Conservation (phyloP, 2,329 filamentous ascomycete species). For the Sporothrix protearum region DNA sequence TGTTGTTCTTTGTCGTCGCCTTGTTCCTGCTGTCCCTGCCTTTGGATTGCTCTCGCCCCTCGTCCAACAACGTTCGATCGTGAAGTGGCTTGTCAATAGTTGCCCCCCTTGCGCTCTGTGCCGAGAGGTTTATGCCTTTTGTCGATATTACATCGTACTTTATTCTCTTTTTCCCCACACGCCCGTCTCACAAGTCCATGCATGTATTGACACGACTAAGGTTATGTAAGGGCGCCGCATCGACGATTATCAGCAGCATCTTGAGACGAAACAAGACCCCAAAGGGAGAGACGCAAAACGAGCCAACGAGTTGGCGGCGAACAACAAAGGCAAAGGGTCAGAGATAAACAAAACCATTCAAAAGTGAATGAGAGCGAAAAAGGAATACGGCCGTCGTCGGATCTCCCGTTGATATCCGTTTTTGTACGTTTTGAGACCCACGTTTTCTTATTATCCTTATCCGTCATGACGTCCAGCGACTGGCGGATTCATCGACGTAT, state of each 20-base stretch:
- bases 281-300: background rate
- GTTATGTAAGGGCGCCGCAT: background rate
- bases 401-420: background rate
- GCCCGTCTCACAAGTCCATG: background rate
- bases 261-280: conserved; percentile 7
- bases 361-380: background rate
- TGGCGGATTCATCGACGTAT: background rate
- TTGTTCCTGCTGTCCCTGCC: background rate
- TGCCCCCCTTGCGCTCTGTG: background rate
- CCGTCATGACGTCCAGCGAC: background rate
- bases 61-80: background rate
- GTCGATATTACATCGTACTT: background rate
- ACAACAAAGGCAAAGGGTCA: background rate
- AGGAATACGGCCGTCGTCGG: background rate
- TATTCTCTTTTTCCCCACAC: background rate
- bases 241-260: background rate
- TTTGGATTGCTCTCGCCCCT: background rate
- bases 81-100: conserved; percentile 3
- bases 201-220: background rate
- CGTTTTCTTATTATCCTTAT: background rate
- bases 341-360: background rate
- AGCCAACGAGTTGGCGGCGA: background rate
- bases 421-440: background rate
- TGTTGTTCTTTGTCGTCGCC: background rate
- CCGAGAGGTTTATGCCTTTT: background rate